Evolutionary conservation across 192 early-diverging fungal genomes (phyloP).

Genomic region (Neocallimastix lanati): DNA sequence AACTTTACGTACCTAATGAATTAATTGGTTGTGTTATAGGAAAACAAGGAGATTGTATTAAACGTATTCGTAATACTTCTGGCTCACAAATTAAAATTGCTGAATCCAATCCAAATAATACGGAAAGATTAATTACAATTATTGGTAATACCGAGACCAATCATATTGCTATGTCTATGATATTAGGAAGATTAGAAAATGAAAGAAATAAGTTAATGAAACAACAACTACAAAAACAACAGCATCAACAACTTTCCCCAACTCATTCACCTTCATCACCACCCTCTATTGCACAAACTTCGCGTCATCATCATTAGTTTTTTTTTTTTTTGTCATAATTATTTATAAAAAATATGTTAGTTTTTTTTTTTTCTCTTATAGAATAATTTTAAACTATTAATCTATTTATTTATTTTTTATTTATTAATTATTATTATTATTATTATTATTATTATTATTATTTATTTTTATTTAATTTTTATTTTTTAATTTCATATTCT

Average conservation of each 20-base stretch:
- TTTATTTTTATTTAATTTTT: no score
- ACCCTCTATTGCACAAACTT: no score
- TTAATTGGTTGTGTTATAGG: conserved; percentile 97
- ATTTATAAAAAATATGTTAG: no score
- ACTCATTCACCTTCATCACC: not conserved
- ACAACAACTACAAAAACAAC: no score
- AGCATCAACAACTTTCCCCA: not conserved
- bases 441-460: no score
- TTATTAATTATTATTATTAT: no score
- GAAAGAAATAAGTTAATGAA: conserved; percentile 27
- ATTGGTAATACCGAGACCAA: conserved; percentile 68
- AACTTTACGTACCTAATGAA: conserved; percentile 84
- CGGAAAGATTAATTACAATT: conserved; percentile 83
- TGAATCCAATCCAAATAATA: conserved; percentile 53
- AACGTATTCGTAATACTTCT: conserved; percentile 11
- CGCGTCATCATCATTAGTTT: no score
- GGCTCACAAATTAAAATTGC: conserved; percentile 71
- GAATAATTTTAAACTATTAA: no score
- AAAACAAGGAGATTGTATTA: conserved; percentile 44
- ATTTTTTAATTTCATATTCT: no score
- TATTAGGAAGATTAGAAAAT: conserved; percentile 71
- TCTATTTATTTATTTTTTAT: no score
- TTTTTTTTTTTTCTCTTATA: no score
- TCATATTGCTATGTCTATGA: conserved; percentile 73
- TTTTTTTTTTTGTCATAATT: no score